Evolutionary conservation across 2,329 filamentous ascomycete genomes (phyloP), one percentile per base, ranked within the genome.

Genomic region (Aspergillus tubingensis): DNA sequence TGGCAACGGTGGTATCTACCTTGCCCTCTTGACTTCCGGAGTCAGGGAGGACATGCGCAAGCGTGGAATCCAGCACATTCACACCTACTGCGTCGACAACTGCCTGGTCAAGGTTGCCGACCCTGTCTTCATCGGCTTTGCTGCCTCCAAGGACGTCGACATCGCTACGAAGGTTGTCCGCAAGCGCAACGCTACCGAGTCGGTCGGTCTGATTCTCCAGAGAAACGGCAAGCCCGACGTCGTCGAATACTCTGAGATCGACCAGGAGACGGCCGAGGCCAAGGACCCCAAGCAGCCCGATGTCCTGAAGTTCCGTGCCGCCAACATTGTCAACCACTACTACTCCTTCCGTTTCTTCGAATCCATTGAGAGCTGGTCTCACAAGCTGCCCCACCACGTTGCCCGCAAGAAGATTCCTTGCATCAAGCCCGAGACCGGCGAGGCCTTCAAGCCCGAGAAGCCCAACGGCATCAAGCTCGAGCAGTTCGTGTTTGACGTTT

Each of bases 261-360:
- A 96, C 82, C 80, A 86, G 67, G 89, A 87, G 64, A 95, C 91
- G n/a, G 91, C 94, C 60, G 91, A 96, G 79, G 94, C 93, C 67
- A 86, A 89, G 74, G 95, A 99, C 74, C 79, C 89, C 57, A 91
- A 91, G 77, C 88, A 96, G 72, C 82, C 86, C 3, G 88, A 86
- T 60, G 83, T 97, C 57, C 88, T 99, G 74, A 96, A 94, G 80
- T 98, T 96, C 88, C 90, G 95, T 64, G 94, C 95, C 60, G 95
- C 94, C 73, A 99, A 99, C 83, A 99, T 99, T 70, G 95, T 99
- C 81, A 99, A 99, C 84, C 95, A 99, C 85, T 99, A 98, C 86
- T 99, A 99, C 83, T 96, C 92, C 50, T 94, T 93, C 83, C 82
- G 85, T 68, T 98, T 97, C 85, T 85, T 99, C 52, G 90, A 96